Percentiles rank a stretch among this genome's conserved stretches.
These are phyloP conservation scores for Erodium moschatum DNA, from an alignment of 441 rosid species.

Conservation along the genomic window DNA sequence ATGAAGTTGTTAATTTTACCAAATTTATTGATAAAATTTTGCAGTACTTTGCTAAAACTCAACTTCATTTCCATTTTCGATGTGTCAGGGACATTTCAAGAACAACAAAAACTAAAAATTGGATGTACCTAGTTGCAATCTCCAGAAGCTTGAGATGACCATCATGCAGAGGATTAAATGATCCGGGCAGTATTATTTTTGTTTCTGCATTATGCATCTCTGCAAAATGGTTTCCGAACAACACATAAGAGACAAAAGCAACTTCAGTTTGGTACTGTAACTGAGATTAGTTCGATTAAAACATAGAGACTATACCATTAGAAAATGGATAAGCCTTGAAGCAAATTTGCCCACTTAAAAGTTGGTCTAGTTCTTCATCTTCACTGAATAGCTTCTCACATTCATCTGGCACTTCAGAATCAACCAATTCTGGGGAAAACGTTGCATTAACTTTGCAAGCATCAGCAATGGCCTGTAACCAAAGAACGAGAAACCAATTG, in stretches of 20 bases:
- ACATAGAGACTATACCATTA: conserved; percentile 40
- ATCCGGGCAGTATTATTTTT: conserved; percentile 77
- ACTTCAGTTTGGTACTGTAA: neutral
- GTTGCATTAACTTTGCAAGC: conserved; percentile 58
- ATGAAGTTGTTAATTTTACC: neutral
- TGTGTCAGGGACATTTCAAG: neutral
- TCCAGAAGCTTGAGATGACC: conserved; percentile 87
- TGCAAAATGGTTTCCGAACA: conserved; percentile 27
- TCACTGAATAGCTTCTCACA: conserved; percentile 47
- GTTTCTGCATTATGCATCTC: conserved; percentile 43
- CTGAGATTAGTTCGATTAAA: conserved; percentile 15
- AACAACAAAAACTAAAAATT: neutral
- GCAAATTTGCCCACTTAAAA: conserved; percentile 55
- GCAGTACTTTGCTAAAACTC: neutral
- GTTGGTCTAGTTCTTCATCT: conserved; percentile 70
- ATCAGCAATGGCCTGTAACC: conserved; percentile 65
- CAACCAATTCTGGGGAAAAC: conserved; percentile 43
- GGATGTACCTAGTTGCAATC: neutral
- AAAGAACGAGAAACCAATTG: conserved; percentile 17
- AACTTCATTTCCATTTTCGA: neutral
- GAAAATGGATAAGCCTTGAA: conserved; percentile 68
- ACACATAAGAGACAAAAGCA: conserved; percentile 12
- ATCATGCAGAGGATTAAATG: conserved; percentile 88
- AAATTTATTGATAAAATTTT: neutral
- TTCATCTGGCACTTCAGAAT: conserved; percentile 47